Percentiles rank a stretch among this genome's conserved stretches.
These are phyloP conservation scores for Kodamaea derodonti DNA, from an alignment of 1,139 yeast genomes.

Conservation along the genomic window DNA sequence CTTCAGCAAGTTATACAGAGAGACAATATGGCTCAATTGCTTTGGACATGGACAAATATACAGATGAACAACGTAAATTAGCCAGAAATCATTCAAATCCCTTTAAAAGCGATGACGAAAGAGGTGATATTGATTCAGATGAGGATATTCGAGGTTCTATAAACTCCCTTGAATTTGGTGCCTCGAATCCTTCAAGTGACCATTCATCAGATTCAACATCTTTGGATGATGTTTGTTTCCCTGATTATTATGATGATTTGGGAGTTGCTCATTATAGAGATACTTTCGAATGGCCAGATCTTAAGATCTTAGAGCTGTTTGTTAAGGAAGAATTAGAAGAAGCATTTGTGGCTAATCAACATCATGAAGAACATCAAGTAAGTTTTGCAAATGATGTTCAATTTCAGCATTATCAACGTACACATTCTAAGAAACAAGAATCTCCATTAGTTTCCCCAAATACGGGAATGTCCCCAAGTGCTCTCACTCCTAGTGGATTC, in stretches of 20 bases:
- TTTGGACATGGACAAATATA: slow-evolving; percentile 38
- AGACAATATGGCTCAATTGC: slow-evolving; percentile 25
- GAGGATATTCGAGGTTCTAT: slow-evolving; percentile 18
- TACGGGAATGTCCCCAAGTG: slow-evolving; percentile 1
- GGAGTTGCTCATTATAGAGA: slow-evolving; percentile 19
- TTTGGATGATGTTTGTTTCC: slow-evolving; percentile 66
- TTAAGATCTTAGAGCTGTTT: slow-evolving; percentile 68
- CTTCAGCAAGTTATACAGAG: slow-evolving; percentile 4
- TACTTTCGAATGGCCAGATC: slow-evolving; percentile 70
- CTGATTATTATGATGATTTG: slow-evolving; percentile 34
- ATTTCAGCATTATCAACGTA: slow-evolving; percentile 15
- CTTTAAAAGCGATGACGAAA: slow-evolving; percentile 8
- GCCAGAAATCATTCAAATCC: slow-evolving; percentile 19
- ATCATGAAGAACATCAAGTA: slow-evolving; percentile 8
- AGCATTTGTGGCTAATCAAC: slow-evolving; percentile 13
- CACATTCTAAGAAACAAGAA: not conserved
- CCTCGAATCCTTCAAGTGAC: slow-evolving; percentile 70
- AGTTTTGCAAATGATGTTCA: slow-evolving; percentile 19
- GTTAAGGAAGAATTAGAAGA: slow-evolving; percentile 63
- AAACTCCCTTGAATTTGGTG: slow-evolving; percentile 42
- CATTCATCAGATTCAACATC: slow-evolving; percentile 70
- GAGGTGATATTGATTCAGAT: slow-evolving; percentile 13
- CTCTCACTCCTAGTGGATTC: not conserved
- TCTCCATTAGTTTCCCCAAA: slow-evolving; percentile 7
- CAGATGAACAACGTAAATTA: slow-evolving; percentile 32